Evolutionary conservation across 2,329 filamentous ascomycete species (phyloP), one percentile per base, ranked within the genome.

Genomic region (Anisogramma anomala): DNA sequence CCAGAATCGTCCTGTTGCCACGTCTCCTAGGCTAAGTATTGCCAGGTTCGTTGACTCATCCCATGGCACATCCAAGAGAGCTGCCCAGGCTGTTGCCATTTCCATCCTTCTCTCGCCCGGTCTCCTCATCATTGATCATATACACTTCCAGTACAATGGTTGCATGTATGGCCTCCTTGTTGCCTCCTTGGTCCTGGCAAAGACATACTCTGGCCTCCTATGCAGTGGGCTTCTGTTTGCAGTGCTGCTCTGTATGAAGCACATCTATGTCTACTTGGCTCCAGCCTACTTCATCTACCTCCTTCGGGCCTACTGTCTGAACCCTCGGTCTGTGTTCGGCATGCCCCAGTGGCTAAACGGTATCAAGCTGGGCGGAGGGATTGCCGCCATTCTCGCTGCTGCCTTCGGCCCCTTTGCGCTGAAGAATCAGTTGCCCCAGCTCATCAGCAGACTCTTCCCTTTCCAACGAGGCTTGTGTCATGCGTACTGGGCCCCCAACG

Each of bases 111-210:
- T 96, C 10, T 96, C 88, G 0, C 91, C 91, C 0, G 91, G 89
- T 2, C 74, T 98, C 26, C 70, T 98, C 46, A 93, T 98, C 58
- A 96, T 98, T 59, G 91, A 98, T 57, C 91, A 98, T 59, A 89
- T 95, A 49, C 88, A 95, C 61, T 98, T 98, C 61, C 91, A 98
- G 67, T 98, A 98, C 67, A 98, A 98, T 66, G 89, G 91, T 30
- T 87, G 88, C 63, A 77, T 98, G 63, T 98, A 96, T 58, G 91
- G 91, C 27, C 67, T 96, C 32, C 68, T 98, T 37, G 74, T 96
- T 27, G 69, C 89, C 40, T 96, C 91, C 2, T 71, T 98, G 35
- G 82, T 93, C 2, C 66, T 93, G 45, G 86, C 87, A 6, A 79
- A 85, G 37, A 77, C 80, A 52, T 77, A 74, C 55, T 81, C 81